Percentiles rank a stretch among this genome's conserved stretches.
Evolutionary conservation across 2,329 filamentous ascomycete species (phyloP).

Genomic region (Fusarium vanettenii): DNA sequence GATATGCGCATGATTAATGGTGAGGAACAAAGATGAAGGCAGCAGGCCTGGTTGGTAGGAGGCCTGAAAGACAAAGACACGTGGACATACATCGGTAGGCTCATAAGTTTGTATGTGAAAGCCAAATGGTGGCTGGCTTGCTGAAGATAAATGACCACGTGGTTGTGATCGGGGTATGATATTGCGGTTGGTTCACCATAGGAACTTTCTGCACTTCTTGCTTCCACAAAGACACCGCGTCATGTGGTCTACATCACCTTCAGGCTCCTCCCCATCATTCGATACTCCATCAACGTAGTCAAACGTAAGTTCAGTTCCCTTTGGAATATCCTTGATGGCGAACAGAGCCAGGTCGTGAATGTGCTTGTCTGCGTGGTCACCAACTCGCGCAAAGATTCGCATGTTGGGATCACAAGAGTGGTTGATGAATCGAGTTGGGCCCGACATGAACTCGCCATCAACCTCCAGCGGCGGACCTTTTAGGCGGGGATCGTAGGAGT

Average conservation of each 20-base stretch:
- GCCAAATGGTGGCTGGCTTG: neutral
- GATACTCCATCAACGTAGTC: conserved; percentile 79
- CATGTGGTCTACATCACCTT: conserved; percentile 62
- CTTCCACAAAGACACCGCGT: conserved; percentile 72
- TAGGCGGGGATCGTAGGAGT: conserved; percentile 67
- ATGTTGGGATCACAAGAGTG: conserved; percentile 85
- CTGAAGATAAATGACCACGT: neutral
- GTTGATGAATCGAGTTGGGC: conserved; percentile 85
- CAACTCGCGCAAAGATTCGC: conserved; percentile 81
- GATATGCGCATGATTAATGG: neutral
- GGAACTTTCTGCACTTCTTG: conserved; percentile 72
- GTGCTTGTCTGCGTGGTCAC: conserved; percentile 78
- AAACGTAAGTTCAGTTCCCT: conserved; percentile 79
- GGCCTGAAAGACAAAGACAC: neutral
- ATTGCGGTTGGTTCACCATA: conserved; percentile 64
- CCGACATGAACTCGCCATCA: conserved; percentile 81
- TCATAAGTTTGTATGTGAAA: neutral
- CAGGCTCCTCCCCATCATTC: conserved; percentile 57
- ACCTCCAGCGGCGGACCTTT: conserved; percentile 68
- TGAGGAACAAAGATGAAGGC: neutral
- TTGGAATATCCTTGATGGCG: conserved; percentile 72
- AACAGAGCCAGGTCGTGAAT: conserved; percentile 84
- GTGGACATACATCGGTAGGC: neutral
- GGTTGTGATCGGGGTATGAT: neutral
- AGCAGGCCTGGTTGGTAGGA: neutral